Conservation (phyloP, 306 rosid genomes). For the Lathyrus tuberosus region DNA sequence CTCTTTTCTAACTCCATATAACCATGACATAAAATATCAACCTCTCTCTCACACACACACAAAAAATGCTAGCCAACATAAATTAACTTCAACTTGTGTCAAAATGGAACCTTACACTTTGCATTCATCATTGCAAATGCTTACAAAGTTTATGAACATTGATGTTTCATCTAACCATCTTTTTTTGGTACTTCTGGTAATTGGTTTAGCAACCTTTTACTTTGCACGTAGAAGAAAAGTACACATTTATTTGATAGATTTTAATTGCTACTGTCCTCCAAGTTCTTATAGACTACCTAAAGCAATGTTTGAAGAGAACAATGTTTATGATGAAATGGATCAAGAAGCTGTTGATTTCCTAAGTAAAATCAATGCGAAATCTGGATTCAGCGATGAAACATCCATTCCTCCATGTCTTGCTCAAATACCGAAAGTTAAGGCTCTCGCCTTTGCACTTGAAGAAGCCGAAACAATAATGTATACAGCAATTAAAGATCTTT, state of each 20-base stretch:
- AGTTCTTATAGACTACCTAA: constrained; percentile 44
- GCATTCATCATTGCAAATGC: constrained; percentile 32
- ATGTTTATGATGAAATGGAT: constrained; percentile 40
- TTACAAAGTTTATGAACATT: constrained; percentile 21
- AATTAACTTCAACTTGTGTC: neutral
- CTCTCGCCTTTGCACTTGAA: constrained; percentile 48
- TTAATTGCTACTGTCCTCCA: constrained; percentile 51
- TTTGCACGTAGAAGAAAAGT: constrained; percentile 43
- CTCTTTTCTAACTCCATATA: constrained; percentile 35
- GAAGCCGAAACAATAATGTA: constrained; percentile 53
- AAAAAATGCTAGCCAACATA: constrained; percentile 19
- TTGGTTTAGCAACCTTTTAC: constrained; percentile 36
- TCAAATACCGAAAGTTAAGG: constrained; percentile 43
- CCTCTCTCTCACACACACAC: constrained; percentile 21
- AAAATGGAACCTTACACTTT: constrained; percentile 32
- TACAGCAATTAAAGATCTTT: constrained; percentile 42
- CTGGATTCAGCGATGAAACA: constrained; percentile 65
- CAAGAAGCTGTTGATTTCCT: constrained; percentile 52
- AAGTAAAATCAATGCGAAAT: constrained; percentile 56
- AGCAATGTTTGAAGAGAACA: constrained; percentile 52
- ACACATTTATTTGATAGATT: constrained; percentile 50
- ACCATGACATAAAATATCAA: constrained; percentile 15
- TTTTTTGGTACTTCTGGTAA: constrained; percentile 32
- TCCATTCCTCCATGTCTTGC: constrained; percentile 48
- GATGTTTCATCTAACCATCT: constrained; percentile 25